A percentile compares a stretch with the other conserved stretches of the same genome.
These are phyloP conservation scores for Agrocybe chaxingu DNA, from an alignment of 768 basidiomycete genomes.

Conservation along the genomic window DNA sequence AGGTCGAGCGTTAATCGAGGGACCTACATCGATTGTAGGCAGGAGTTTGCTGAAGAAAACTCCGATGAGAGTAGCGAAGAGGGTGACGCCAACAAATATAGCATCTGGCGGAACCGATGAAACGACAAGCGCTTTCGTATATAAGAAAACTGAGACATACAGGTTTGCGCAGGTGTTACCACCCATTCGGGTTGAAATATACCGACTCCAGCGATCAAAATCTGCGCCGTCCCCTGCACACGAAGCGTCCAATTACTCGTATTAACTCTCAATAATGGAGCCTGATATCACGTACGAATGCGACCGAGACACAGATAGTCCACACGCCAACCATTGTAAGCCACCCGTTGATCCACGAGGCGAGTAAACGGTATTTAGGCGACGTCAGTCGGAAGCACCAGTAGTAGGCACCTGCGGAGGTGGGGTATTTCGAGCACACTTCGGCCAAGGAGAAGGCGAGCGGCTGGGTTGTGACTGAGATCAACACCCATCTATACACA, in stretches of 20 bases:
- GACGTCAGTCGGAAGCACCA: conserved; percentile 64
- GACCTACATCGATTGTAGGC: conserved; percentile 44
- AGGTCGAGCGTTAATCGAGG: background rate
- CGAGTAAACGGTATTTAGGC: conserved; percentile 44
- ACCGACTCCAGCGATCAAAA: conserved; percentile 55
- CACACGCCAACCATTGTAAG: conserved; percentile 66
- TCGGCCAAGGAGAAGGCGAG: conserved; percentile 56
- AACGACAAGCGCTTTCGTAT: conserved; percentile 1
- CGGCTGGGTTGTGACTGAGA: conserved; percentile 43
- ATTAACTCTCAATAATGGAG: background rate
- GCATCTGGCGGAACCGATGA: conserved; percentile 31
- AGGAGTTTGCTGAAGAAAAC: conserved; percentile 54
- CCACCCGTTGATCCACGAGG: conserved; percentile 71
- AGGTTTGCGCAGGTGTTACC: conserved; percentile 58
- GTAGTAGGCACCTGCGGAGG: conserved; percentile 61
- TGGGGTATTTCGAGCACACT: conserved; percentile 59
- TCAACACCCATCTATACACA: conserved; percentile 42
- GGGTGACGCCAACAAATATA: conserved; percentile 53
- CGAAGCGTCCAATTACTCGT: background rate
- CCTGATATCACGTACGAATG: conserved; percentile 39
- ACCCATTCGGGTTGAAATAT: conserved; percentile 60
- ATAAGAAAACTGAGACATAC: conserved; percentile 24
- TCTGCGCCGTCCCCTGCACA: conserved; percentile 50
- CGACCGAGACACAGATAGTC: conserved; percentile 65
- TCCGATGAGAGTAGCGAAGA: conserved; percentile 46